Conservation (phyloP, 2,329 filamentous ascomycete genomes). For the Cercospora sp. region DNA sequence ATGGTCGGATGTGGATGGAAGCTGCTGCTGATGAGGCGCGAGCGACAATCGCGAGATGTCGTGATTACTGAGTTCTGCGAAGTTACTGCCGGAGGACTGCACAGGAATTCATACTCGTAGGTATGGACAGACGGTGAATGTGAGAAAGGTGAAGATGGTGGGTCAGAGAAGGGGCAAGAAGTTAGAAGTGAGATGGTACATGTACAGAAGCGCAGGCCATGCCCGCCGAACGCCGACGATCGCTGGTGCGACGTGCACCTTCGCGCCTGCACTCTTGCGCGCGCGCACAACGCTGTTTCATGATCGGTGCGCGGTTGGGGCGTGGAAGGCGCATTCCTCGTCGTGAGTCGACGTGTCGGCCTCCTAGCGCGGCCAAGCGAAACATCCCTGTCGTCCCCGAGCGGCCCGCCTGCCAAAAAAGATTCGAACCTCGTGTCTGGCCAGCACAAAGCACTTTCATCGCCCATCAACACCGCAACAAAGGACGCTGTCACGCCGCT, state of each 20-base stretch:
- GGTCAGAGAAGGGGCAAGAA: neutral
- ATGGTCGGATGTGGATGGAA: neutral
- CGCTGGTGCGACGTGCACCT: neutral
- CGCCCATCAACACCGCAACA: neutral
- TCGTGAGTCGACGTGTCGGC: neutral
- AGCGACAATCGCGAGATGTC: neutral
- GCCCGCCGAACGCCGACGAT: neutral
- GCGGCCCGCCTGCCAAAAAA: neutral
- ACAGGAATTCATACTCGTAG: slow-evolving; percentile 3
- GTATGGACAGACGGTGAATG: neutral
- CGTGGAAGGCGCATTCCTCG: neutral
- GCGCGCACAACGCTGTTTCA: neutral
- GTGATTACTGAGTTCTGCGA: neutral
- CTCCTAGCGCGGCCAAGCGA: neutral
- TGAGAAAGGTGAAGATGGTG: neutral
- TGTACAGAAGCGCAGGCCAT: neutral
- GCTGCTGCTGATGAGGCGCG: neutral
- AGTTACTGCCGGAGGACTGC: neutral
- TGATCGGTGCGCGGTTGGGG: neutral
- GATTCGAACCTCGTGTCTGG: neutral
- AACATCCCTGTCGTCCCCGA: neutral
- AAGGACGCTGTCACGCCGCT: neutral
- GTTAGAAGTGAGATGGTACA: neutral
- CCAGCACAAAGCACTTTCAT: neutral
- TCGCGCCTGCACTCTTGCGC: slow-evolving; percentile 3